Evolutionary conservation across 495 filamentous ascomycete genomes (phyloP).

Genomic region (Talaromyces trachyspermus): DNA sequence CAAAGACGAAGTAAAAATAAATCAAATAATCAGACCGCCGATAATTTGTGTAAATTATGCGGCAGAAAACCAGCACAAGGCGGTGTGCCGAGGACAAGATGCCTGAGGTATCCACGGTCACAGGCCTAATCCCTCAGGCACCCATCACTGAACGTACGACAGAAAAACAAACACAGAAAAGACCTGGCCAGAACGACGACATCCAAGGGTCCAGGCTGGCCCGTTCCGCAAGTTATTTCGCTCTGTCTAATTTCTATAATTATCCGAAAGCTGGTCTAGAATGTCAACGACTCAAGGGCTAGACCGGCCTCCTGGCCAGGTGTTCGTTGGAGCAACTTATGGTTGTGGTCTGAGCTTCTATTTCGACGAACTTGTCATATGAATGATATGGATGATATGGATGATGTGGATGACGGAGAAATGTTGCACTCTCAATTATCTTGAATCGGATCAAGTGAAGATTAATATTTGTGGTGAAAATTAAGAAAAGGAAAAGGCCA

Average conservation of each 20-base stretch:
- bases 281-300: not conserved
- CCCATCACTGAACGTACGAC: too few relatives aligned
- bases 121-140: not conserved
- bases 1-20: not conserved
- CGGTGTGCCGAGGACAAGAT: not conserved
- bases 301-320: too few relatives aligned
- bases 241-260: too few relatives aligned
- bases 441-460: not conserved
- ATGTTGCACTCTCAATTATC: not conserved
- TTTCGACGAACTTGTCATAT: too few relatives aligned
- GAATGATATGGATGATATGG: not conserved
- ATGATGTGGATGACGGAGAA: not conserved
- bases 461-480: not conserved
- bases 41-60: not conserved
- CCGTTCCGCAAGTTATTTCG: not conserved
- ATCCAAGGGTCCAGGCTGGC: not conserved
- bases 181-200: not conserved
- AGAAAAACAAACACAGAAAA: not conserved
- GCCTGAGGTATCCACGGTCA: not conserved
- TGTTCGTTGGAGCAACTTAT: too few relatives aligned
- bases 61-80: conserved; percentile 6
- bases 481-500: not conserved
- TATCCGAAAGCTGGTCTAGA: not conserved
- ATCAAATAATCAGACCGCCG: not conserved
- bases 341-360: too few relatives aligned